Evolutionary conservation across 768 basidiomycete species (phyloP), one percentile per base, ranked within the genome.

Genomic region (Suillus occidentalis): DNA sequence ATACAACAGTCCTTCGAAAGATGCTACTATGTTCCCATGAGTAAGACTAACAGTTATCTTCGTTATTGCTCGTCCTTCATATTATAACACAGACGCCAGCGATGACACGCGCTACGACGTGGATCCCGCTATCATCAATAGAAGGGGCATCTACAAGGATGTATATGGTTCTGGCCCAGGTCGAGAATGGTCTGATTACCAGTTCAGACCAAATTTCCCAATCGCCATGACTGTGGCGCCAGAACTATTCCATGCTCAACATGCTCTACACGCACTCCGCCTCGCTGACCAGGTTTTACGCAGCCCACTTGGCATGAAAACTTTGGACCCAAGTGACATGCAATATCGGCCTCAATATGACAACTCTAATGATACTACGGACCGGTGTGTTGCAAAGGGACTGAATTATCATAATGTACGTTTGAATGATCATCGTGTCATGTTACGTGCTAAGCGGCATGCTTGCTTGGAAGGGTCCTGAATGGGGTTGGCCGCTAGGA

Each of bases 101-200:
- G 85, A 91, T 31, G 97, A 99, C 72, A 67, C 70, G 4, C 79
- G 87, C 18, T 94, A 94, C 79, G 82, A 83, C 62, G 76, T 97
- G 70, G 81, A 93, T 71, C 70, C 91, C 4, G 82, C 70, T 28
- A 76, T 98, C 42, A 82, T 97, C 66, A 91, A 94, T 73, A 89
- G 94, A 16, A 85, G 97, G 64, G 97, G 97, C 6, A 97, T 98
- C 73, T 99, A 99, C 84, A 99, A 99, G 82, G 97, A 99, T 74
- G 94, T 99, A 8, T 91, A 91, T 69, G 94, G 96, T 47, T 95
- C 97, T 13, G 93, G 93, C 0, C 72, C 82, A 57, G 91, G 89
- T 12, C 85, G 94, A 63, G 93, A 97, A 77, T 98, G 95, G 95
- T 93, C 95, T 6, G 96, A 99, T 78, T 99, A 99, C 76, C 97